Conservation (phyloP, 345 rosid genomes). For the Leavenworthia alabamica region DNA sequence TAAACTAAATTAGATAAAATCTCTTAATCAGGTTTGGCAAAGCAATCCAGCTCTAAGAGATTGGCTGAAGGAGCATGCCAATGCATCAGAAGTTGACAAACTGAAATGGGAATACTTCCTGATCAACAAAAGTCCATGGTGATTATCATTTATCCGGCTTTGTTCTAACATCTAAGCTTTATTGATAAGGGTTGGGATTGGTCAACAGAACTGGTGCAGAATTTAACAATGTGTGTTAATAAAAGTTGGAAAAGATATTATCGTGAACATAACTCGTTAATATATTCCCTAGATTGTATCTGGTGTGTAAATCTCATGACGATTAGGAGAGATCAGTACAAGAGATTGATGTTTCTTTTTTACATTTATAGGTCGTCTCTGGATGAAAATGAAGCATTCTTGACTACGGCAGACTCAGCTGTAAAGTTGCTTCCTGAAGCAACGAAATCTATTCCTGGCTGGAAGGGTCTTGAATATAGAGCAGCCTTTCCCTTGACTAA, state of each 20-base stretch:
- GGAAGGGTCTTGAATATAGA: constrained; percentile 90
- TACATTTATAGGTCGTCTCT: constrained; percentile 70
- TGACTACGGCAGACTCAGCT: constrained; percentile 86
- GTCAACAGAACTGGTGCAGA: neutral
- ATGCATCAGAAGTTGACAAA: constrained; percentile 55
- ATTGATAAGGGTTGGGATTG: neutral
- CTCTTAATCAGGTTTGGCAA: constrained; percentile 58
- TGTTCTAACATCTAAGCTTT: constrained; percentile 3
- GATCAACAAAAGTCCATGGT: constrained; percentile 93
- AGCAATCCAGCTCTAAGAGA: constrained; percentile 75
- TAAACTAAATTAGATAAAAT: neutral
- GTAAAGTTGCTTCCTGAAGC: constrained; percentile 65
- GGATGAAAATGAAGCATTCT: constrained; percentile 80
- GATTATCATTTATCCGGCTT: constrained; percentile 19
- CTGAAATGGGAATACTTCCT: constrained; percentile 68
- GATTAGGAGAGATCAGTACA: neutral
- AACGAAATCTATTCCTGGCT: constrained; percentile 54
- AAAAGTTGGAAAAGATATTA: neutral
- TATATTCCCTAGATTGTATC: no score
- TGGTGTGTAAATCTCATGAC: neutral
- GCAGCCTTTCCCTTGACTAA: constrained; percentile 69
- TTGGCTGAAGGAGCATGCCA: constrained; percentile 72
- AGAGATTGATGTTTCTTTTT: constrained; percentile 14
- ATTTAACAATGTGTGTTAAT: neutral
- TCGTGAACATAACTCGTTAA: no score